Evolutionary conservation across 1,284 basidiomycete species (phyloP).

Genomic region (Fomitopsis schrenkii): DNA sequence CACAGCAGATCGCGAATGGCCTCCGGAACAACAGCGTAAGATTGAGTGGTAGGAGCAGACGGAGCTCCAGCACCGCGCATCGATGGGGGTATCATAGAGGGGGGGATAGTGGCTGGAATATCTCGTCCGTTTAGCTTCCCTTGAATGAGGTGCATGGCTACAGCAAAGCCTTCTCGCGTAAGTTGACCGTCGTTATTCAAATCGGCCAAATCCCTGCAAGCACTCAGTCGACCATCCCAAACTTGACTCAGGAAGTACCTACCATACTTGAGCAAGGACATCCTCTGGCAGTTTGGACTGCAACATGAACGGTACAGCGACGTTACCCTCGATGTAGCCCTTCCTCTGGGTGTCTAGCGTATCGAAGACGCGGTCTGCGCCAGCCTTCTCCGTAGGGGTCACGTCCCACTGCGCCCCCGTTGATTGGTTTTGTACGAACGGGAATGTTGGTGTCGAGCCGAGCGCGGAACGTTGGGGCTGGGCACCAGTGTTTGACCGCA

Average conservation of each 20-base stretch:
- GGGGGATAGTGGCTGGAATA: conserved; percentile 71
- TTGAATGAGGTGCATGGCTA: conserved; percentile 95
- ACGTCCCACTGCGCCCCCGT: conserved; percentile 74
- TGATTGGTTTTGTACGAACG: conserved; percentile 18
- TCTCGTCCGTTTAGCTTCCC: conserved; percentile 83
- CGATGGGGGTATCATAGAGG: conserved; percentile 78
- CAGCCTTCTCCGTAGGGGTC: conserved; percentile 76
- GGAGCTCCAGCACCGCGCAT: conserved; percentile 43
- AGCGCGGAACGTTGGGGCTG: conserved; percentile 35
- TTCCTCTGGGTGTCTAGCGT: conserved; percentile 72
- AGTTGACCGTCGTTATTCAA: conserved; percentile 86
- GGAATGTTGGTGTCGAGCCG: conserved; percentile 25
- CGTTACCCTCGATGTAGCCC: conserved; percentile 89
- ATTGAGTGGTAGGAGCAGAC: conserved; percentile 17
- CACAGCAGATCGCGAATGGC: conserved; percentile 43
- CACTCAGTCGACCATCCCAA: conserved; percentile 6
- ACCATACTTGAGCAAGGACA: conserved; percentile 91
- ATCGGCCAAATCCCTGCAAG: conserved; percentile 87
- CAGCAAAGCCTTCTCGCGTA: conserved; percentile 91
- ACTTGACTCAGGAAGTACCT: conserved; percentile 23
- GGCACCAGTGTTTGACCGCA: conserved; percentile 44
- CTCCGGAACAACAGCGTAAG: conserved; percentile 34
- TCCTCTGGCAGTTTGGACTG: conserved; percentile 87
- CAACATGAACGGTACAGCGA: conserved; percentile 95
- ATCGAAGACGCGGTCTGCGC: conserved; percentile 82